These are phyloP conservation scores for Garcileccinum viscosum DNA, from an alignment of 1,284 basidiomycete species.

Conservation along the genomic window DNA sequence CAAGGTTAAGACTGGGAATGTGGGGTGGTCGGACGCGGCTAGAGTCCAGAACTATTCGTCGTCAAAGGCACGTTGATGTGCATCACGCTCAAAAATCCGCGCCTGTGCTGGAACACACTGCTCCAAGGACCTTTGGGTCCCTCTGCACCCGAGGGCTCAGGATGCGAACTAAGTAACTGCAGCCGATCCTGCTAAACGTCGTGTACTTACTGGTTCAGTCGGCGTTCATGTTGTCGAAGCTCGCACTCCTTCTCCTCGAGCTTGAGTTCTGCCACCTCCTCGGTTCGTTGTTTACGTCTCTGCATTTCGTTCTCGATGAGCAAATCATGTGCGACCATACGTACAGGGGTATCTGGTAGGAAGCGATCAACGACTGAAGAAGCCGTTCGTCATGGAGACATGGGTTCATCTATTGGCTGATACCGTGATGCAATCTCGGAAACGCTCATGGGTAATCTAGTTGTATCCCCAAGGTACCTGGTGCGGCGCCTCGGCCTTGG, in stretches of 20 bases:
- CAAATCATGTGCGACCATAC: constrained; percentile 14
- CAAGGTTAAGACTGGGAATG: constrained; percentile 9
- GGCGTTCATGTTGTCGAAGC: constrained; percentile 65
- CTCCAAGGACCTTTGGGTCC: constrained; percentile 35
- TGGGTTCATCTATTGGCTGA: constrained; percentile 48
- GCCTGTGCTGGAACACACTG: constrained; percentile 35
- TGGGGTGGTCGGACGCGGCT: constrained; percentile 27
- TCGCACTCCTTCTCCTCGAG: constrained; percentile 59
- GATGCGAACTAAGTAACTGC: constrained; percentile 43
- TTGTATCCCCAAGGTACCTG: too few species aligned
- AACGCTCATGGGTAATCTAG: constrained; percentile 68
- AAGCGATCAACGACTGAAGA: constrained; percentile 41
- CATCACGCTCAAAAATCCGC: constrained; percentile 51
- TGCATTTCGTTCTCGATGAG: constrained; percentile 40
- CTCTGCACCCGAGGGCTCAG: constrained; percentile 28
- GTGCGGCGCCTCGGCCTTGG: constrained; percentile 56
- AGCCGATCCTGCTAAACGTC: constrained; percentile 60
- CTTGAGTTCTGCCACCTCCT: constrained; percentile 58
- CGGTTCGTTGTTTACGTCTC: constrained; percentile 51
- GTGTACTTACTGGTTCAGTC: constrained; percentile 56
- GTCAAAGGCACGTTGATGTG: constrained; percentile 50
- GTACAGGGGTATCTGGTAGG: constrained; percentile 19
- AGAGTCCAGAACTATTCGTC: constrained; percentile 23
- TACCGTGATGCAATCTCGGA: constrained; percentile 69
- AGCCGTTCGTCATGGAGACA: constrained; percentile 40